Percentiles rank a stretch among this genome's conserved stretches.
Conservation (phyloP, 768 basidiomycete genomes). For the Lanmaoa rubissima region DNA sequence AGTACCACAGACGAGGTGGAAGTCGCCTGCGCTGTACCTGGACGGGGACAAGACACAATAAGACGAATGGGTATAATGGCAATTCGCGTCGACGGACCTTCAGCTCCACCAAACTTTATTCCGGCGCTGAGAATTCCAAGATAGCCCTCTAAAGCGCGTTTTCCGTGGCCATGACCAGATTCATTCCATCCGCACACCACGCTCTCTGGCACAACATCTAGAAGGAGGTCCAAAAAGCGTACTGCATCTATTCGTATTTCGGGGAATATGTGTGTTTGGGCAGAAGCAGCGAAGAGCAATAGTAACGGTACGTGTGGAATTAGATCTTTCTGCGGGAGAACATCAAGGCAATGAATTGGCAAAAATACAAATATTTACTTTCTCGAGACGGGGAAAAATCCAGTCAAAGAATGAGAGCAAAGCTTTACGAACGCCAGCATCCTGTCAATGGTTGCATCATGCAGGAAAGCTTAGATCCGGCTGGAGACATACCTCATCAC, state of each 20-base stretch:
- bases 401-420: conserved; percentile 68
- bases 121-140: conserved; percentile 74
- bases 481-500: conserved; percentile 65
- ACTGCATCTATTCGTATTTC: conserved; percentile 92
- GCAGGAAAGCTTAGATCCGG: not conserved
- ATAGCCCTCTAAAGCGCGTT: conserved; percentile 73
- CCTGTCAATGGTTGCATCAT: conserved; percentile 44
- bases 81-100: conserved; percentile 39
- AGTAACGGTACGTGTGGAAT: conserved; percentile 72
- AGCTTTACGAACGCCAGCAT: conserved; percentile 73
- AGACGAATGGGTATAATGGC: not conserved
- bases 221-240: conserved; percentile 70
- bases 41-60: not conserved
- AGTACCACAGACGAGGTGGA: conserved; percentile 65
- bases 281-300: conserved; percentile 84
- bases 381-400: conserved; percentile 63
- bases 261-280: conserved; percentile 93
- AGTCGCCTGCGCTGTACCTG: conserved; percentile 42
- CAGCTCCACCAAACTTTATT: conserved; percentile 55
- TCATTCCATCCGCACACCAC: conserved; percentile 70
- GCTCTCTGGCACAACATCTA: conserved; percentile 64
- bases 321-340: conserved; percentile 55
- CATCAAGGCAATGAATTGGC: conserved; percentile 4
- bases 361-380: conserved; percentile 37
- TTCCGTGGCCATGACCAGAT: conserved; percentile 49